Percentiles rank a stretch among this genome's conserved stretches.
Evolutionary conservation across 1,284 basidiomycete genomes (phyloP).

Genomic region (Boletus semigastroideus): DNA sequence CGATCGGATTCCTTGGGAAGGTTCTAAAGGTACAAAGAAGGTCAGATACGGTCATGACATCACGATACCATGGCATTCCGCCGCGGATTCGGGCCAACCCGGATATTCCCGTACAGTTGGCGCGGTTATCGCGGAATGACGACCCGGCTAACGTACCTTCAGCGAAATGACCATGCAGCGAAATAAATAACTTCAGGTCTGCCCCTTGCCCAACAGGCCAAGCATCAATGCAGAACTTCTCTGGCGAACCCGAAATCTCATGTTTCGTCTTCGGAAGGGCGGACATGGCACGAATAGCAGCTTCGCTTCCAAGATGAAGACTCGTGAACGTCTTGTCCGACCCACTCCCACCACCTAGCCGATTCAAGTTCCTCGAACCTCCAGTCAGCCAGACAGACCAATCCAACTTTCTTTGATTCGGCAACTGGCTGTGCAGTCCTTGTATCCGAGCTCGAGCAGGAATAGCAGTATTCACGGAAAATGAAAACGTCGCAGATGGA

Average conservation of each 20-base stretch:
- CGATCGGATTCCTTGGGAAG: slow-evolving; percentile 73
- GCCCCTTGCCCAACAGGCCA: slow-evolving; percentile 74
- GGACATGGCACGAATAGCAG: slow-evolving; percentile 60
- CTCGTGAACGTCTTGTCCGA: slow-evolving; percentile 66
- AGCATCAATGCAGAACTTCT: slow-evolving; percentile 89
- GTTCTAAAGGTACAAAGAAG: slow-evolving; percentile 39
- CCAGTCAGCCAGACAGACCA: slow-evolving; percentile 70
- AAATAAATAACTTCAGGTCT: slow-evolving; percentile 69
- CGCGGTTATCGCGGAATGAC: slow-evolving; percentile 16
- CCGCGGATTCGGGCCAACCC: slow-evolving; percentile 5
- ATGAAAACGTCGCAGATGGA: slow-evolving; percentile 85
- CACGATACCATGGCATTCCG: slow-evolving; percentile 4
- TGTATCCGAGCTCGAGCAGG: slow-evolving; percentile 70
- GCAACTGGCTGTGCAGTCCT: slow-evolving; percentile 65
- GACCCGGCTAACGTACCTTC: slow-evolving; percentile 61
- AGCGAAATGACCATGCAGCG: slow-evolving; percentile 88
- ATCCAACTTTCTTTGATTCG: slow-evolving; percentile 77
- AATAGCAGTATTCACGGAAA: slow-evolving; percentile 79
- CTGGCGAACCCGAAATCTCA: slow-evolving; percentile 66
- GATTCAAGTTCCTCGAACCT: slow-evolving; percentile 74
- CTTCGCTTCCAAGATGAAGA: slow-evolving; percentile 73
- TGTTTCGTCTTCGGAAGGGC: slow-evolving; percentile 81
- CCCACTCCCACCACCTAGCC: slow-evolving; percentile 50
- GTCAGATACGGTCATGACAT: slow-evolving; percentile 19
- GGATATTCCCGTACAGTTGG: slow-evolving; percentile 17